phyloP scores from a whole-genome alignment of 129 eudicot genomes.

The Chrysanthemum lavandulifolium region DNA sequence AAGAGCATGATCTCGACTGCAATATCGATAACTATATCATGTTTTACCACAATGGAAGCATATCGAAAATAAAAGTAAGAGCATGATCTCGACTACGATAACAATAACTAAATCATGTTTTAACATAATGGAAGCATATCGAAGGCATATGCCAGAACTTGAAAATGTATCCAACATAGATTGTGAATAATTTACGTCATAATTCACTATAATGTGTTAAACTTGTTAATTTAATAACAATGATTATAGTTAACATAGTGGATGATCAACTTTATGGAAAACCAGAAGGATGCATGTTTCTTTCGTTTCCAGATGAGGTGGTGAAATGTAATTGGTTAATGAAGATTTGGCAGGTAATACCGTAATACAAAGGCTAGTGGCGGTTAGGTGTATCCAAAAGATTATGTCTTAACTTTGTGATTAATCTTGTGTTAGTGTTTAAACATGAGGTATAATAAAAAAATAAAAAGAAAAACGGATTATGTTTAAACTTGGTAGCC shows the following conservation, averaged over 20 bases:
- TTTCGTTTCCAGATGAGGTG: constrained; percentile 14
- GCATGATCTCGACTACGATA: no score
- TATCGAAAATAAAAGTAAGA: no score
- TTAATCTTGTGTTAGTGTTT: background rate
- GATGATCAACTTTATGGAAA: constrained; percentile 27
- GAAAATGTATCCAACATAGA: background rate
- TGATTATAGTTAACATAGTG: constrained; percentile 18
- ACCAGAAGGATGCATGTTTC: constrained; percentile 7
- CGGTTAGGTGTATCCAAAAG: constrained; percentile 21
- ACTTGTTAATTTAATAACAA: background rate
- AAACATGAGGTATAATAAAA: background rate
- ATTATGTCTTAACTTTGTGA: constrained; percentile 23
- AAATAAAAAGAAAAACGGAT: no score
- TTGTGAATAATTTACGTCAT: background rate
- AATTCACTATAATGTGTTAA: constrained; percentile 5
- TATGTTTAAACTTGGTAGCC: no score
- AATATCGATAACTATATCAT: no score
- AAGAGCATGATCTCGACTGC: no score
- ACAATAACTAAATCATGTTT: background rate
- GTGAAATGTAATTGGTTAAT: constrained; percentile 12
- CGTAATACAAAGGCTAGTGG: constrained; percentile 18
- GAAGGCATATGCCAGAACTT: background rate
- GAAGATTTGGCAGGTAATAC: constrained; percentile 21
- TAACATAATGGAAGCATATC: background rate
- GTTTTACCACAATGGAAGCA: no score